phyloP scores from a whole-genome alignment of 768 basidiomycete species.

The Russula olivacea region DNA sequence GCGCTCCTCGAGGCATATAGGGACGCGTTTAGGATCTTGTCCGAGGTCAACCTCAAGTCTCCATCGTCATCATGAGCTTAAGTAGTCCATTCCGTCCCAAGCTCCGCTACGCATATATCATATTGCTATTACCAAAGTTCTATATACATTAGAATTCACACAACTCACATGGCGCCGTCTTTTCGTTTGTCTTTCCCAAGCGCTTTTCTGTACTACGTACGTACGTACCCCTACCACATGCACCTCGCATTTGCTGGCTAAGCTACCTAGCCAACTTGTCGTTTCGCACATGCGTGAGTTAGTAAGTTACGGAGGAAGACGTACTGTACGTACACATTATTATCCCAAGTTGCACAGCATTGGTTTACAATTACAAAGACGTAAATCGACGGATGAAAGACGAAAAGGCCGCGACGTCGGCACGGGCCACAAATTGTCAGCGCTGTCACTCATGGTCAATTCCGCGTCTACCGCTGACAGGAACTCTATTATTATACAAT shows the following conservation, averaged over 20 bases:
- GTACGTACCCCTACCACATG: too few relatives aligned
- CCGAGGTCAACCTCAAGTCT: slow-evolving; percentile 74
- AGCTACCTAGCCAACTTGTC: neutral
- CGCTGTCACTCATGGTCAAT: too few relatives aligned
- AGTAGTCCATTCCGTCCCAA: neutral
- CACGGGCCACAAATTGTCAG: neutral
- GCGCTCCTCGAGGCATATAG: slow-evolving; percentile 93
- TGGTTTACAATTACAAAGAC: neutral
- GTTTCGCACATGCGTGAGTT: neutral
- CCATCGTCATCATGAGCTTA: slow-evolving; percentile 17
- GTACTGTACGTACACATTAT: neutral
- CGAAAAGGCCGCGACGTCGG: neutral
- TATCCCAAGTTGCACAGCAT: neutral
- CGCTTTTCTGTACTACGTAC: neutral
- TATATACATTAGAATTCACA: neutral
- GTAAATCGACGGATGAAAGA: neutral
- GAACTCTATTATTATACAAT: too few relatives aligned
- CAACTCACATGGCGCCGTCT: neutral
- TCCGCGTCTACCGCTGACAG: too few relatives aligned
- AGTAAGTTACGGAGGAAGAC: neutral
- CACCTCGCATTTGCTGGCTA: neutral
- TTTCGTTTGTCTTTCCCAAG: neutral
- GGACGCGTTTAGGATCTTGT: slow-evolving; percentile 83
- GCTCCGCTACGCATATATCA: neutral
- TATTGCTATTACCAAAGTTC: neutral